Evolutionary conservation across 1,284 basidiomycete species (phyloP).

Genomic region (Boletellus deceptivus): DNA sequence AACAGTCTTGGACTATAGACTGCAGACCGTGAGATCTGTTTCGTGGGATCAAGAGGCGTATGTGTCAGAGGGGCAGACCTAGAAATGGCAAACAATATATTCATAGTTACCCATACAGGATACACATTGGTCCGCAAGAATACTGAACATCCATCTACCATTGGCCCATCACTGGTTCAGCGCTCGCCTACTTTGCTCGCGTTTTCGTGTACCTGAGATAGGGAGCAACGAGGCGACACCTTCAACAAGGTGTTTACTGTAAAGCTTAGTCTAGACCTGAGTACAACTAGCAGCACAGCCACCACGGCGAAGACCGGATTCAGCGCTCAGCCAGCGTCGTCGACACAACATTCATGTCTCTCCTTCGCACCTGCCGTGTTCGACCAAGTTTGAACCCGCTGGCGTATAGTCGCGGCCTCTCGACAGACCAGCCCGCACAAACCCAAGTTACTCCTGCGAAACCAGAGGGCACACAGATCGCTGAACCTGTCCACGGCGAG

Average conservation of each 20-base stretch:
- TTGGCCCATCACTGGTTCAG: slow-evolving; percentile 4
- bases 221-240: too few species aligned
- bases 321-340: neutral
- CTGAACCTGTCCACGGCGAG: slow-evolving; percentile 47
- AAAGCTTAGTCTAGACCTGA: too few species aligned
- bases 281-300: slow-evolving; percentile 13
- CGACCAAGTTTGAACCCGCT: slow-evolving; percentile 26
- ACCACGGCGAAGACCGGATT: slow-evolving; percentile 12
- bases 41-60: too few species aligned
- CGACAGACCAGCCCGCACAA: slow-evolving; percentile 20
- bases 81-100: too few species aligned
- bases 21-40: slow-evolving; percentile 24
- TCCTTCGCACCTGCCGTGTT: slow-evolving; percentile 39
- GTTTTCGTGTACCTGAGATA: neutral
- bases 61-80: too few species aligned
- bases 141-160: slow-evolving; percentile 1
- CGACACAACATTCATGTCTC: slow-evolving; percentile 36
- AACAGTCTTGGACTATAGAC: slow-evolving; percentile 32
- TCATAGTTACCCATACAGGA: neutral
- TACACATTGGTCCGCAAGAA: slow-evolving; percentile 22
- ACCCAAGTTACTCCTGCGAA: slow-evolving; percentile 26
- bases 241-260: too few species aligned
- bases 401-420: slow-evolving; percentile 18
- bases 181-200: slow-evolving; percentile 24
- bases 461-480: slow-evolving; percentile 30